Base-by-base conservation (phyloP, 176 grass and related monocot species). In the Eragrostis nindensis region DNA sequence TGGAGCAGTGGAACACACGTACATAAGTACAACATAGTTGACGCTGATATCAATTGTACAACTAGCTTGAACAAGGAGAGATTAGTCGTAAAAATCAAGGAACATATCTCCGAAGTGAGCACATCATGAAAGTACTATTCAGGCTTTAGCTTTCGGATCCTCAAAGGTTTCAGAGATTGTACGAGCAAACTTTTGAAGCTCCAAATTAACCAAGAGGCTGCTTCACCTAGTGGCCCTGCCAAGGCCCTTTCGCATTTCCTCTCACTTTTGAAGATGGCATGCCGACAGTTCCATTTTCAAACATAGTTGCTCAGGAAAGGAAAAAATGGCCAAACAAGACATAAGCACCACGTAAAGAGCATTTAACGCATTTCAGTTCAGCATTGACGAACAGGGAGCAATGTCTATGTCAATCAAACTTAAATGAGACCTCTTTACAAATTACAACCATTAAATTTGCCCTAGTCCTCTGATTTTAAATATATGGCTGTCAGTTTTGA, bases 201-300 rank as follows among this genome's bases (percentile, higher is more conserved):
- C 21, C 42, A 13, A 59, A 22, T 24, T 60, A 30, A 64, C 15
- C 18, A 75, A 1, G 41, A 59, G 50, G 50, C n/a, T 29, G 16
- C 7, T 21, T 57, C 13, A 52, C 60, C 18, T 48, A 48, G 7
- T 36, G 3, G 55, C 42, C 56, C n/a, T 60, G 56, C 3, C 22
- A 60, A 12, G 22, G 11, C 22, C 11, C 56, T 60, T 60, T 13
- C 56, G 11, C 56, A 60, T 26, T 25, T 60, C 56, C n/a, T 70
- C 45, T 38, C 75, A 65, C 46, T 56, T 46, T 50, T 64, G 22
- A 52, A 64, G 17, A 85, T 74, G 57, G 63, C 68, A 67, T 53
- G 60, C 76, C 49, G 21, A 67, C 68, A 73, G 18, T 54, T 71
- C 36, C 48, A 66, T 78, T 78, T 80, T 80, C 57, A 80, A 73